Evolutionary conservation across 2,329 filamentous ascomycete species (phyloP), one percentile per base, ranked within the genome.

Genomic region (Ascochyta pisi): DNA sequence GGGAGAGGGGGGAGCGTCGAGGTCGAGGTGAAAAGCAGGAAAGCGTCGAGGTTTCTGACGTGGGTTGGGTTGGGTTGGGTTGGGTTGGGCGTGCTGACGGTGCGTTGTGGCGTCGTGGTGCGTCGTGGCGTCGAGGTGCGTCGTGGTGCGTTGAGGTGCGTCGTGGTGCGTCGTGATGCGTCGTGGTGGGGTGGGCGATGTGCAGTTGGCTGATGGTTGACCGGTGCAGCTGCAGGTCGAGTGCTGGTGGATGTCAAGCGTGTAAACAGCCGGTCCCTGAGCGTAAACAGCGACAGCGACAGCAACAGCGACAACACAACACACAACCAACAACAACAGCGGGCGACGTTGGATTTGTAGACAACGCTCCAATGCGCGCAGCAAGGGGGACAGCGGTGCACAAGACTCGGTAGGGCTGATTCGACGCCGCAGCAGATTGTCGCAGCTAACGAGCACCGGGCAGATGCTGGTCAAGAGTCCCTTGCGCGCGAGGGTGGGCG

Each of bases 391-490:
- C 44, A 27, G 51, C 48, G 48, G 39, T 42, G 45, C 31, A 35
- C 50, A n/a, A 56, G 45, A 15, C 45, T 38, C 34, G 34, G 43
- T 44, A 58, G 42, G 56, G 53, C 50, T 71, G 66, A 68, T 70
- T 71, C 61, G 66, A 61, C 60, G 52, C 29, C 40, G 57, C 53
- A 61, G 58, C 56, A 63, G 60, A 62, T 39, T 62, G 62, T 55
- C 56, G 54, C 58, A 60, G 49, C 37, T 47, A 19, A 19, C 60
- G 59, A 58, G 54, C 49, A 61, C 60, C 58, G 60, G 58, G 58
- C 54, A 63, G 58, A 62, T 38, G 37, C 38, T 48, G 54, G 44
- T 39, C 39, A 23, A 31, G 24, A 44, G 44, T 50, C 44, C 59
- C 56, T 59, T 56, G 56, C 49, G 10, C 12, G 56, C 49, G 10